These are phyloP conservation scores for Alternaria longipes DNA, from an alignment of 2,329 filamentous ascomycete genomes.

Conservation along the genomic window DNA sequence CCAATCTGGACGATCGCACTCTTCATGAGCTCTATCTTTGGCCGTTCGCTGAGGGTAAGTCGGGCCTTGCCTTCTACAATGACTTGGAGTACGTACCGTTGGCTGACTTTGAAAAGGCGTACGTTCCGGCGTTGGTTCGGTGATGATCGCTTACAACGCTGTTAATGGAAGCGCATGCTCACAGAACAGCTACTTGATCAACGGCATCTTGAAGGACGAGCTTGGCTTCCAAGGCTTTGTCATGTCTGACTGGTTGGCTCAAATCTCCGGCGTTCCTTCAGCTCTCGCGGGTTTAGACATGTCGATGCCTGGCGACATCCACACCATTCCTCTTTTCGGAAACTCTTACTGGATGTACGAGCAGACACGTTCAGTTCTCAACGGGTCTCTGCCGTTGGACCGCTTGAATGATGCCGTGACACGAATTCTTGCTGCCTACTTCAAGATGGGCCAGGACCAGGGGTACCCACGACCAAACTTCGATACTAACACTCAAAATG, in stretches of 20 bases:
- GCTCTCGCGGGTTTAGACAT: constrained; percentile 86
- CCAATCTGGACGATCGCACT: constrained; percentile 78
- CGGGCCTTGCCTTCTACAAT: not conserved
- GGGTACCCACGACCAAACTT: constrained; percentile 57
- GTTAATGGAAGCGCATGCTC: constrained; percentile 65
- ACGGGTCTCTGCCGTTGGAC: constrained; percentile 82
- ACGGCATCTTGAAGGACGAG: constrained; percentile 85
- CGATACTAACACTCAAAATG: constrained; percentile 47
- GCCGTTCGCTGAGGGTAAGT: constrained; percentile 76
- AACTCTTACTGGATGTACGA: constrained; percentile 74
- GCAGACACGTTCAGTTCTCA: constrained; percentile 78
- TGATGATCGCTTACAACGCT: constrained; percentile 82
- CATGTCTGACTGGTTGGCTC: constrained; percentile 89
- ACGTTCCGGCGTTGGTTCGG: constrained; percentile 76
- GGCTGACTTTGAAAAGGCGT: constrained; percentile 55
- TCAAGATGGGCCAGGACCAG: constrained; percentile 60
- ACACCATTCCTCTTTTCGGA: constrained; percentile 55
- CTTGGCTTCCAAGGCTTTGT: constrained; percentile 75
- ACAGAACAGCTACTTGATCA: constrained; percentile 82
- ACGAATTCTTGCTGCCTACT: constrained; percentile 87
- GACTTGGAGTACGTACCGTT: not conserved
- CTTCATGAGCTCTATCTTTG: constrained; percentile 83
- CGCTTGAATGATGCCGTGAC: constrained; percentile 89
- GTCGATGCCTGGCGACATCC: constrained; percentile 76
- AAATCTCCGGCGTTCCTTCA: constrained; percentile 80